Conservation (phyloP, 2,329 filamentous ascomycete species). For the Aspergillus arachidicola region DNA sequence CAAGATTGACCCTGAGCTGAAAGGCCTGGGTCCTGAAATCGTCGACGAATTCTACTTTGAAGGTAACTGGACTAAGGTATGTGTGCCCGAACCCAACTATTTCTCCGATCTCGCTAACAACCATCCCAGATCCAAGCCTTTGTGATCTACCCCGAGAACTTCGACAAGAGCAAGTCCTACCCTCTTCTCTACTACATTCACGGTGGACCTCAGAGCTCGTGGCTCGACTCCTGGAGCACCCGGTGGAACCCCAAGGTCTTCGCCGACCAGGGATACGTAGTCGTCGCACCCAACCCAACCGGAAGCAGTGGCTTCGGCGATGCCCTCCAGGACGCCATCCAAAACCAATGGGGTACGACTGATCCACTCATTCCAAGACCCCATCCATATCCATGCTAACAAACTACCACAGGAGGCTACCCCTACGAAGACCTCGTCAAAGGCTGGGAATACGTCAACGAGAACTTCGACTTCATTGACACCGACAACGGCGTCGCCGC, state of each 20-base stretch:
- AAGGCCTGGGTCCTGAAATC: slow-evolving; percentile 37
- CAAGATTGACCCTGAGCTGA: slow-evolving; percentile 41
- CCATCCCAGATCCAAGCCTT: slow-evolving; percentile 39
- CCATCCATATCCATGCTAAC: slow-evolving; percentile 5
- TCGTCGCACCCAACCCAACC: slow-evolving; percentile 79
- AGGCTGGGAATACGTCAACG: slow-evolving; percentile 70
- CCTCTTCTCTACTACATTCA: slow-evolving; percentile 80
- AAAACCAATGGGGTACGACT: slow-evolving; percentile 70
- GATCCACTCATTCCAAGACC: too few species aligned
- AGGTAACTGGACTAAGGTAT: slow-evolving; percentile 40
- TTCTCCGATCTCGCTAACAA: slow-evolving; percentile 8
- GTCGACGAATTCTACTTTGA: slow-evolving; percentile 41
- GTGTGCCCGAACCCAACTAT: neutral
- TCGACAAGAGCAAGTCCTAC: slow-evolving; percentile 71
- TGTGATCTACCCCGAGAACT: slow-evolving; percentile 54
- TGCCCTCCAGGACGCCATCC: slow-evolving; percentile 74
- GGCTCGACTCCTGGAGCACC: slow-evolving; percentile 75
- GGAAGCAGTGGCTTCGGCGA: slow-evolving; percentile 84
- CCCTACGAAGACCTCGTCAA: slow-evolving; percentile 83
- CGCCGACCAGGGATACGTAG: slow-evolving; percentile 84
- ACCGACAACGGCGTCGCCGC: slow-evolving; percentile 43
- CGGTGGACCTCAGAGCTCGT: slow-evolving; percentile 78
- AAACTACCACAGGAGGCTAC: slow-evolving; percentile 24
- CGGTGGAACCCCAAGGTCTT: slow-evolving; percentile 86
- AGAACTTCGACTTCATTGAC: slow-evolving; percentile 42